These are phyloP conservation scores for Juglanconis oblonga DNA, from an alignment of 2,329 filamentous ascomycete species.

Conservation along the genomic window DNA sequence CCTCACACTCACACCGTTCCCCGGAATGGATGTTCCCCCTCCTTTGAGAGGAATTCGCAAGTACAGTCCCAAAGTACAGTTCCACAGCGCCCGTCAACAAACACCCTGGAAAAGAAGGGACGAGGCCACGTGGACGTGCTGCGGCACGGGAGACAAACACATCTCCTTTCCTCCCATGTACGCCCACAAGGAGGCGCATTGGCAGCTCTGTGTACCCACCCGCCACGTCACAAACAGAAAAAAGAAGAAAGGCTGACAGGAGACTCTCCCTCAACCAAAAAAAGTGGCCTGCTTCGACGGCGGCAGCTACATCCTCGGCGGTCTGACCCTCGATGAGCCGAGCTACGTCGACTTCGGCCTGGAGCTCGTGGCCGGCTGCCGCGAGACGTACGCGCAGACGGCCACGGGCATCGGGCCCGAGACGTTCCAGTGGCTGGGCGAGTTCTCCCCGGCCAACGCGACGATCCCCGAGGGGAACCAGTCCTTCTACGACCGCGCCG, in stretches of 20 bases:
- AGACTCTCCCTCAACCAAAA: constrained; percentile 27
- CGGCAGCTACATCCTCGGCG: constrained; percentile 81
- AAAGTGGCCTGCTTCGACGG: constrained; percentile 77
- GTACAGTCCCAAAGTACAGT: neutral
- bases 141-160: constrained; percentile 8
- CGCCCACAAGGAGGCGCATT: neutral
- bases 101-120: neutral
- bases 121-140: neutral
- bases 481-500: constrained; percentile 62
- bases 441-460: constrained; percentile 29
- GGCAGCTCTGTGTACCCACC: neutral
- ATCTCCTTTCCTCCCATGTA: neutral
- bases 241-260: constrained; percentile 22
- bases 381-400: constrained; percentile 67
- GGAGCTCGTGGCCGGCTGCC: constrained; percentile 67
- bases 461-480: constrained; percentile 42
- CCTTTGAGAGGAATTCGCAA: neutral
- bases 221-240: neutral
- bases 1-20: too few species aligned
- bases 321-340: constrained; percentile 61
- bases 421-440: constrained; percentile 60
- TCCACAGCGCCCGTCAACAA: neutral
- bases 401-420: constrained; percentile 77
- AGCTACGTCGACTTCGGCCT: constrained; percentile 75
- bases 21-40: neutral